Base-by-base conservation (phyloP, 352 stramenopile genomes). In the Pythium oligandrum region DNA sequence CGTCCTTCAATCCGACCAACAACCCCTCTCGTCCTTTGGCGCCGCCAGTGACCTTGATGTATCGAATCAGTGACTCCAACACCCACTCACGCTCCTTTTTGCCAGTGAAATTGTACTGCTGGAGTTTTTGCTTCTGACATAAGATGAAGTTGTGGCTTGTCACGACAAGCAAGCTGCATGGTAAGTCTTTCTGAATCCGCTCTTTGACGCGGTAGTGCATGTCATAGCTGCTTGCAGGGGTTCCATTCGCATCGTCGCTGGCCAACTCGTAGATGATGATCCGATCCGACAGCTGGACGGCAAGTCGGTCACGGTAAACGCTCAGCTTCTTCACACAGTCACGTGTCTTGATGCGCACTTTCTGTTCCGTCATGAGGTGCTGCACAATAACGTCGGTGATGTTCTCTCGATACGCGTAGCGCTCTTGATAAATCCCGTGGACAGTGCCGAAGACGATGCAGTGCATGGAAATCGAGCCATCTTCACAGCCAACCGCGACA, bases 311-410 rank as follows among this genome's bases (percentile, higher is more conserved):
- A 47, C 78, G 85, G 61, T 97, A 98, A 4, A 98, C 73, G 10
- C 89, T 94, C 38, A 98, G 83, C 63, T 97, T 96, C 65, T 96
- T 94, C 59, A 98, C 90, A 56, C 91, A 96, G 64, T 98, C 93
- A n/a, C 88, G 76, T 4, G 83, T 97, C 66, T 97, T 97, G 66
- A 98, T 98, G 45, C 86, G 79, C 49, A 97, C 92, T 61, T 98
- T 96, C 59, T 98, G 87, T 62, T 98, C 92, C 12, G 88, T 97
- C 67, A 97, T 85, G 35, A 98, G 70, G 64, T 98, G 91, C 74
- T 98, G 90, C 12, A 98, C 88, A 59, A 98, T 95, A 48, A 98
- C 92, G 60, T 98, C 93, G 9, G 91, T 98, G 51, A 98, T 87
- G 55, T 96, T 88, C 61, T 98, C 92, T 3, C 89, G 83, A 63